Conservation (phyloP, 2,329 filamentous ascomycete genomes). For the Rachicladosporium sp. region DNA sequence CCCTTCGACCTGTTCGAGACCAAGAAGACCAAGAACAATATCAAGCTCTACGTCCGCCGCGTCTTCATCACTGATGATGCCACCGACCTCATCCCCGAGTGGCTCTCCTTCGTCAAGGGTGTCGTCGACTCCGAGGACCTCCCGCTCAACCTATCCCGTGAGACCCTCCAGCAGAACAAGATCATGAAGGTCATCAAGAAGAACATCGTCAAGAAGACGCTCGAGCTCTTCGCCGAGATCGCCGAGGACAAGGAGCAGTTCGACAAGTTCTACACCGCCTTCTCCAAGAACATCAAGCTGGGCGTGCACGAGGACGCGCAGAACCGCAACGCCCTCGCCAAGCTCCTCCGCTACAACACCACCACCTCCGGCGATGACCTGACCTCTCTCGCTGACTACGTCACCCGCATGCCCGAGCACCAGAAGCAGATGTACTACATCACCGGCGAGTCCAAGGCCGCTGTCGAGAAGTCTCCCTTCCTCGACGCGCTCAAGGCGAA, state of each 20-base stretch:
- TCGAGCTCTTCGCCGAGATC: slow-evolving; percentile 98
- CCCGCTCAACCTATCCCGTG: slow-evolving; percentile 97
- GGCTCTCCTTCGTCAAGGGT: slow-evolving; percentile 99
- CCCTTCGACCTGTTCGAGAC: slow-evolving; percentile 99
- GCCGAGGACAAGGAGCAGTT: slow-evolving; percentile 99
- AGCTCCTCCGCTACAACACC: slow-evolving; percentile 97
- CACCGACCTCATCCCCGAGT: slow-evolving; percentile 97
- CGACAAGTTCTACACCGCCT: slow-evolving; percentile 99
- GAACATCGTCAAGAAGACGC: slow-evolving; percentile 99
- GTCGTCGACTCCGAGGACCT: slow-evolving; percentile 99
- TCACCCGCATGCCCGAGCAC: slow-evolving; percentile 98
- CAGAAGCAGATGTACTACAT: slow-evolving; percentile 99
- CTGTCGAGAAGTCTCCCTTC: slow-evolving; percentile 96
- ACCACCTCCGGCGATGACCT: slow-evolving; percentile 98
- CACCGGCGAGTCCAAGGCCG: slow-evolving; percentile 98
- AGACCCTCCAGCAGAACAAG: slow-evolving; percentile 99
- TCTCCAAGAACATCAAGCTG: slow-evolving; percentile 99
- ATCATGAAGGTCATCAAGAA: slow-evolving; percentile 99
- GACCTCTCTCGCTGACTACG: slow-evolving; percentile 92
- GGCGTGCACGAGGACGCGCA: slow-evolving; percentile 99
- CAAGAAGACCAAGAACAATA: slow-evolving; percentile 99
- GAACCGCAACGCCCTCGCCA: slow-evolving; percentile 85
- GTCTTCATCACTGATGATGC: slow-evolving; percentile 99
- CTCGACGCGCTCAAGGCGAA: slow-evolving; percentile 96
- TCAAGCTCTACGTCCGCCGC: slow-evolving; percentile 99